Percentiles rank a stretch among this genome's conserved stretches.
Conservation (phyloP, 352 stramenopile genomes). For the Globisporangium yorkense region DNA sequence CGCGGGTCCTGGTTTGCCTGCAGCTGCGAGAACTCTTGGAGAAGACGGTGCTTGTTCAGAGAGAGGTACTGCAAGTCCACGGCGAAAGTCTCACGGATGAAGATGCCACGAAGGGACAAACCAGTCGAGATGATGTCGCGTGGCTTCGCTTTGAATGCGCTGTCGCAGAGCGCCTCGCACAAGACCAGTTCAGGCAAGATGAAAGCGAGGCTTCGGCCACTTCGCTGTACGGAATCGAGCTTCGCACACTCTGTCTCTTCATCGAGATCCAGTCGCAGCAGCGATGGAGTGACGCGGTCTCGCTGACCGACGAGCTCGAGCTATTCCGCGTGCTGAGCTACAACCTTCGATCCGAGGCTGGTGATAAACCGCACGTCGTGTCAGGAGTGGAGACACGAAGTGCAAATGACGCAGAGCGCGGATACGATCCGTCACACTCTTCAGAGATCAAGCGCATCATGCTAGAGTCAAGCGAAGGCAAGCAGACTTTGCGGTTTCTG, state of each 20-base stretch:
- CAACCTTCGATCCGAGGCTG: slow-evolving; percentile 22
- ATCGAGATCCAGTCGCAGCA: slow-evolving; percentile 43
- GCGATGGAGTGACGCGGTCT: slow-evolving; percentile 17
- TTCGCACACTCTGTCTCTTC: slow-evolving; percentile 39
- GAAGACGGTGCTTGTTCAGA: slow-evolving; percentile 25
- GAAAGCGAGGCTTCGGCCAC: slow-evolving; percentile 23
- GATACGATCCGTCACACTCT: not conserved
- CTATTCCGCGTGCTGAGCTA: slow-evolving; percentile 38
- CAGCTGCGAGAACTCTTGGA: slow-evolving; percentile 35
- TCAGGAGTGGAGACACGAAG: not conserved
- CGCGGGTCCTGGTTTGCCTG: slow-evolving; percentile 40
- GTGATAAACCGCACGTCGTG: not conserved
- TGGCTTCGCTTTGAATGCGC: slow-evolving; percentile 24
- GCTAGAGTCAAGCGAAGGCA: slow-evolving; percentile 34
- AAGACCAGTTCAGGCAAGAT: slow-evolving; percentile 22
- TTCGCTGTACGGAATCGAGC: slow-evolving; percentile 46
- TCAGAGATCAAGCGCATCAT: slow-evolving; percentile 14
- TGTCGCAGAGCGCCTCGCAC: slow-evolving; percentile 30
- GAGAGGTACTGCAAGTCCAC: slow-evolving; percentile 9
- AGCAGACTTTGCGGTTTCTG: slow-evolving; percentile 47
- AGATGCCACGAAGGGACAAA: not conserved
- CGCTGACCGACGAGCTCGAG: slow-evolving; percentile 38
- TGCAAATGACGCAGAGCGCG: not conserved
- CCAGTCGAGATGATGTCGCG: slow-evolving; percentile 18
- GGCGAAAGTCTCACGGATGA: not conserved